Conservation (phyloP, 768 basidiomycete genomes). For the Auriscalpium orientale region DNA sequence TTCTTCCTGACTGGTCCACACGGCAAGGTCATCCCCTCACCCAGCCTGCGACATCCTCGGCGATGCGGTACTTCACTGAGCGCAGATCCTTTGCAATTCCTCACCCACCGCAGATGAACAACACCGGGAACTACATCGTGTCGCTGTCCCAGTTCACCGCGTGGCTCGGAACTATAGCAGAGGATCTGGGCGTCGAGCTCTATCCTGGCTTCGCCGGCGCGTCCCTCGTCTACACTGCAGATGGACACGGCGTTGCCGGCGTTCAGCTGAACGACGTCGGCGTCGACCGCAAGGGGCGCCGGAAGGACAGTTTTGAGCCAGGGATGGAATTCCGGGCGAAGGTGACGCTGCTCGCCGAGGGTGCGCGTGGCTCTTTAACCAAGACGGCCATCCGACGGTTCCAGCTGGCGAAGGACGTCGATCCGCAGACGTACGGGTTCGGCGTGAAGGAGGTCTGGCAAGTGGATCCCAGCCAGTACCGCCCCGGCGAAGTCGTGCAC, state of each 20-base stretch:
- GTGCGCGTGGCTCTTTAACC: slow-evolving; percentile 86
- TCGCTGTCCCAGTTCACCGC: slow-evolving; percentile 84
- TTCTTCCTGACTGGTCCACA: slow-evolving; percentile 78
- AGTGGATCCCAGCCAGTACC: slow-evolving; percentile 54
- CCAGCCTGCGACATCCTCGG: slow-evolving; percentile 67
- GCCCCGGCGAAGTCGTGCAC: slow-evolving; percentile 82
- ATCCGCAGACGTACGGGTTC: slow-evolving; percentile 93
- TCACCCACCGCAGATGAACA: slow-evolving; percentile 95
- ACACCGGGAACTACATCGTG: slow-evolving; percentile 88
- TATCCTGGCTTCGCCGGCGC: slow-evolving; percentile 98
- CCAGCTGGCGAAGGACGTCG: slow-evolving; percentile 53
- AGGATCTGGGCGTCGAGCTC: slow-evolving; percentile 84
- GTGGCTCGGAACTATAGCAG: slow-evolving; percentile 85
- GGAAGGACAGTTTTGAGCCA: slow-evolving; percentile 87
- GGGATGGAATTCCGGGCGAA: slow-evolving; percentile 95
- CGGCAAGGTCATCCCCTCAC: slow-evolving; percentile 67
- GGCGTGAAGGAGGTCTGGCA: slow-evolving; percentile 98
- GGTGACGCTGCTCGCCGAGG: slow-evolving; percentile 89
- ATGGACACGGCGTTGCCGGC: slow-evolving; percentile 58
- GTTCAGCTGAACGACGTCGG: slow-evolving; percentile 94
- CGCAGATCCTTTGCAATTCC: slow-evolving; percentile 72
- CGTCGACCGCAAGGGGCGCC: slow-evolving; percentile 62
- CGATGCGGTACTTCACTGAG: slow-evolving; percentile 81
- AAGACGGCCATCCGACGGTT: slow-evolving; percentile 75
- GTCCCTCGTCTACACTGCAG: slow-evolving; percentile 61